A percentile compares a stretch with the other conserved stretches of the same genome.
These are phyloP conservation scores for Sugiyamaella boreocaroliniensis DNA, from an alignment of 805 yeast genomes.

Conservation along the genomic window DNA sequence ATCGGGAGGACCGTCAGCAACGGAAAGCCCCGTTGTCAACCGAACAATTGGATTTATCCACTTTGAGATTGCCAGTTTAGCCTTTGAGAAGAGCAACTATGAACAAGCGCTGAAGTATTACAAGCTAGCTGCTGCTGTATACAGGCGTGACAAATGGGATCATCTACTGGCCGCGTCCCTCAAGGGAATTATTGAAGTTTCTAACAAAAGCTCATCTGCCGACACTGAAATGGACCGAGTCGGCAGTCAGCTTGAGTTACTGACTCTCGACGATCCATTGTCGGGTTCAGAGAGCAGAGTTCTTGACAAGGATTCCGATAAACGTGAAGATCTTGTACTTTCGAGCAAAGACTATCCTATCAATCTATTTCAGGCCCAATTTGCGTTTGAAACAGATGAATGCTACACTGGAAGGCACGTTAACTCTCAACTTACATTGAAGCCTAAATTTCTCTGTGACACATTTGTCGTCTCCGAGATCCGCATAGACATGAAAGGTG, in stretches of 20 bases:
- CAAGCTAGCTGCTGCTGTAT: conserved; percentile 33
- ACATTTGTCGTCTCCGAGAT: conserved; percentile 2
- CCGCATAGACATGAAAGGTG: conserved; percentile 8
- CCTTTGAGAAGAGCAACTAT: conserved; percentile 28
- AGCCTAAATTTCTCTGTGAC: conserved; percentile 6
- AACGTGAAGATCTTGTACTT: neutral
- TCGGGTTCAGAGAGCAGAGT: neutral
- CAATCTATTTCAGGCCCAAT: conserved; percentile 13
- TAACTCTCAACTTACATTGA: conserved; percentile 17
- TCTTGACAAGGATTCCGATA: neutral
- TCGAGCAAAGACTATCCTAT: neutral
- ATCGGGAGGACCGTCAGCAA: conserved; percentile 2
- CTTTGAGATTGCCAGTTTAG: conserved; percentile 47
- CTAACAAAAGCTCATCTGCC: neutral
- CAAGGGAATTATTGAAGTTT: conserved; percentile 30
- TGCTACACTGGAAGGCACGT: conserved; percentile 16
- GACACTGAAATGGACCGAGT: neutral
- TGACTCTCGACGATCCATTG: neutral
- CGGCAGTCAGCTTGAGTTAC: neutral
- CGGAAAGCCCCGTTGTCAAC: conserved; percentile 26
- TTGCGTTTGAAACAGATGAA: conserved; percentile 16
- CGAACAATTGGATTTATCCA: conserved; percentile 40
- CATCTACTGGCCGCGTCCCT: conserved; percentile 31
- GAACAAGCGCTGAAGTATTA: conserved; percentile 39
- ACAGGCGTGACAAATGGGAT: conserved; percentile 40